Evolutionary conservation across 805 yeast genomes (phyloP).

Genomic region (Cyberlindnera sargentensis): DNA sequence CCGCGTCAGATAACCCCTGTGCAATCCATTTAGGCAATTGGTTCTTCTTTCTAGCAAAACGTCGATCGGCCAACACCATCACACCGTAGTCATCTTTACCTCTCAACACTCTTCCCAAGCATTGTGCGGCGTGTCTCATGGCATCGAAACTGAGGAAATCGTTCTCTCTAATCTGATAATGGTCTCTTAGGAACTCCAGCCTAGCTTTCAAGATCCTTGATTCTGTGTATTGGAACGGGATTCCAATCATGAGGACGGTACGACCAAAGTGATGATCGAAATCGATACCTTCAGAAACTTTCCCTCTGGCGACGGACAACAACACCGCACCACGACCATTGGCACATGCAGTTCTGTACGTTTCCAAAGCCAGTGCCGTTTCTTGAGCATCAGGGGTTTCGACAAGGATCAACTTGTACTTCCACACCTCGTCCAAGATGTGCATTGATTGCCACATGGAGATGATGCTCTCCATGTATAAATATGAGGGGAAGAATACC

Average conservation of each 20-base stretch:
- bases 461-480: constrained; percentile 96
- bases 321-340: constrained; percentile 97
- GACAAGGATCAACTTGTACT: constrained; percentile 86
- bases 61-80: constrained; percentile 94
- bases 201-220: constrained; percentile 94
- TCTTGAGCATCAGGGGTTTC: constrained; percentile 99
- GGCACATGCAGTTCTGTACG: constrained; percentile 92
- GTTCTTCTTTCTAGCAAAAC: constrained; percentile 77
- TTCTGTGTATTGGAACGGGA: constrained; percentile 98
- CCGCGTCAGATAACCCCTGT: constrained; percentile 88
- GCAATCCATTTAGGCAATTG: constrained; percentile 97
- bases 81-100: constrained; percentile 99
- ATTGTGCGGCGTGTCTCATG: constrained; percentile 99
- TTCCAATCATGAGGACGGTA: constrained; percentile 97
- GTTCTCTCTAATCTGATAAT: constrained; percentile 85
- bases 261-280: constrained; percentile 98
- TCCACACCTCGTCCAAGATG: constrained; percentile 96
- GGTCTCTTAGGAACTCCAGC: constrained; percentile 86
- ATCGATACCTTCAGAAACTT: constrained; percentile 98
- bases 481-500: constrained; percentile 93
- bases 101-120: constrained; percentile 92
- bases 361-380: constrained; percentile 90
- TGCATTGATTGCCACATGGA: constrained; percentile 99
- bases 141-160: constrained; percentile 97
- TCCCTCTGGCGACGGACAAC: constrained; percentile 97